A percentile compares a stretch with the other conserved stretches of the same genome.
Evolutionary conservation across 2,329 filamentous ascomycete species (phyloP).

Genomic region (Cladorrhinum sp.): DNA sequence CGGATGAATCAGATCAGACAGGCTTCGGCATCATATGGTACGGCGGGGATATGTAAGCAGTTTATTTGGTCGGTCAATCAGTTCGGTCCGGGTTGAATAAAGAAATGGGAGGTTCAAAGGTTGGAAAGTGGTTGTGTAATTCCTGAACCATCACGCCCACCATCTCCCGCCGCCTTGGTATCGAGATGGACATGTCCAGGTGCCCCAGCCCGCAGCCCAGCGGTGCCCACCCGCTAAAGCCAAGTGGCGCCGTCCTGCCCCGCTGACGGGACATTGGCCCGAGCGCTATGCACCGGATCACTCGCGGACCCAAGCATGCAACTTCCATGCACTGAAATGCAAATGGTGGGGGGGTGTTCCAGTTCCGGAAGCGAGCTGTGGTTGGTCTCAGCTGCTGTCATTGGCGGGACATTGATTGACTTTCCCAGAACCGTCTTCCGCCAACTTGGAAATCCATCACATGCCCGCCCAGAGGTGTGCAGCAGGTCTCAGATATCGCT

Average conservation of each 20-base stretch:
- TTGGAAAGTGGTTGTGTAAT: neutral
- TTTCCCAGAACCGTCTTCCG: neutral
- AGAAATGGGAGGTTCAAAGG: neutral
- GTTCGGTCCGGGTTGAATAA: neutral
- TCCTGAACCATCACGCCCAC: too few relatives aligned
- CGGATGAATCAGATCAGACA: neutral
- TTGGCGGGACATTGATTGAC: neutral
- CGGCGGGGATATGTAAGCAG: neutral
- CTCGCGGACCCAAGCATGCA: neutral
- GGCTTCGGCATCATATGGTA: slow-evolving; percentile 9
- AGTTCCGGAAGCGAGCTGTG: neutral
- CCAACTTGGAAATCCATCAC: neutral
- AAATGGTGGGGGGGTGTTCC: neutral
- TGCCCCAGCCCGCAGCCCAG: too few relatives aligned
- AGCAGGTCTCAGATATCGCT: neutral
- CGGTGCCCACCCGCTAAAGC: neutral
- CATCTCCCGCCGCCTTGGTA: neutral
- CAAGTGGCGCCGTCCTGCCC: neutral
- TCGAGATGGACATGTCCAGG: neutral
- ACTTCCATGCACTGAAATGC: neutral
- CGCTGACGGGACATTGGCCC: neutral
- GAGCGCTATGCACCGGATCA: neutral
- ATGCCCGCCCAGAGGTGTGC: neutral
- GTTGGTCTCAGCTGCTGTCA: neutral
- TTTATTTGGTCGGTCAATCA: neutral